phyloP scores from a whole-genome alignment of 108 stramenopile genomes.

The Nitzschia sp. region DNA sequence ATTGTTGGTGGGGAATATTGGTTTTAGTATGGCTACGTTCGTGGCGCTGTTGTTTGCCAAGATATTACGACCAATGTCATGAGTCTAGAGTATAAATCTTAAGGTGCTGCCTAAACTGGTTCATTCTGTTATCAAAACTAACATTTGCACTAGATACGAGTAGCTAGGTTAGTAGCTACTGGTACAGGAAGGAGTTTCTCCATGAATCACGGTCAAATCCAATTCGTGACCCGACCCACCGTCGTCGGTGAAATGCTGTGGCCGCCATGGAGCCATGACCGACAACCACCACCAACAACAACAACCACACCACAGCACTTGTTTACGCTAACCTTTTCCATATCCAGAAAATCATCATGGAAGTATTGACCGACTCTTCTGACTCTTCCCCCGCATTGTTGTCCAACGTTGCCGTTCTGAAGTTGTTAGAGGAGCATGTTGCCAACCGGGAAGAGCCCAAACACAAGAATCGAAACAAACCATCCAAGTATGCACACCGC shows the following conservation, averaged over 20 bases:
- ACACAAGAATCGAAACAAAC: slow-evolving; percentile 15
- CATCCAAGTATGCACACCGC: slow-evolving; percentile 50
- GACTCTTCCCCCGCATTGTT: slow-evolving; percentile 53
- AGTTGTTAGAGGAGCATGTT: slow-evolving; percentile 45
- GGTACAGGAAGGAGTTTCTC: too few relatives aligned
- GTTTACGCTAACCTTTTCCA: too few relatives aligned
- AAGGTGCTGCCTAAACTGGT: too few relatives aligned
- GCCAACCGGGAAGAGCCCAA: slow-evolving; percentile 22
- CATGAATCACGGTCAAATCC: too few relatives aligned
- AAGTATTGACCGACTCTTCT: slow-evolving; percentile 32
- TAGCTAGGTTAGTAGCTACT: too few relatives aligned
- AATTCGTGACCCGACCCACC: too few relatives aligned
- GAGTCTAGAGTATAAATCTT: too few relatives aligned
- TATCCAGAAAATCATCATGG: slow-evolving; percentile 17
- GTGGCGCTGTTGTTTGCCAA: slow-evolving; percentile 30
- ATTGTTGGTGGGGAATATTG: slow-evolving; percentile 76
- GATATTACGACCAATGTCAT: not conserved
- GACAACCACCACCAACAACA: not conserved
- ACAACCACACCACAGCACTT: too few relatives aligned
- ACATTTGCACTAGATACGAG: too few relatives aligned
- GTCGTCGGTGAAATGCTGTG: too few relatives aligned
- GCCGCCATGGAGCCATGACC: too few relatives aligned
- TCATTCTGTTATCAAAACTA: too few relatives aligned
- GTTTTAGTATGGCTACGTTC: slow-evolving; percentile 76
- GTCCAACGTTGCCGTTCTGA: slow-evolving; percentile 61